Evolutionary conservation across 352 stramenopile genomes (phyloP), one percentile per base, ranked within the genome.

Genomic region (Thalassiosira livingstoniorum): DNA sequence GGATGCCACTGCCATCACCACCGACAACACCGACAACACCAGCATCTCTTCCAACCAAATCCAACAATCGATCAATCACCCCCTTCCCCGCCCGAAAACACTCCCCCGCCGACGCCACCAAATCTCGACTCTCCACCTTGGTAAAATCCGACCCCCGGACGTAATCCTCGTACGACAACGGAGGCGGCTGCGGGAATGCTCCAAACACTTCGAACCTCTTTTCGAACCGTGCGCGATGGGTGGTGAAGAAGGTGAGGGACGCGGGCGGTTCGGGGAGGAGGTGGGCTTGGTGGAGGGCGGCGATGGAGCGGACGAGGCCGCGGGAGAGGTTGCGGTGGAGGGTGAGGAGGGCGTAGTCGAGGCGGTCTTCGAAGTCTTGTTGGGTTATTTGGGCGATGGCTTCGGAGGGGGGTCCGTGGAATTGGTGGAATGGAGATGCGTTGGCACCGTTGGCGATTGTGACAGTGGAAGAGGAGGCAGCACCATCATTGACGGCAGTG

Each of bases 121-220:
- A 82, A 42, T 91, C 83, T 32, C 76, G 27, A 25, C 69, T 66
- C 0, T 67, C 21, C 0, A 92, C 78, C 23, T 74, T 72, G 23
- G 78, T 83, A 74, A 90, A 91, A 72, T 91, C 73, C 15, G 85
- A 91, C 45, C 89, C 89, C 55, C 67, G 35, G 5, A 79, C 0
- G 45, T 86, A 94, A 71, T 94, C 87, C 7, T 89, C 67, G 62
- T 89, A 94, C 0, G 64, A 64, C 23, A 94, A 70, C 13, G 47
- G 32, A 31, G 86, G 89, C 25, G 89, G 89, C 66, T 90, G 82
- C 27, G 75, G 74, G 58, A 94, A 83, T 5, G 27, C 23, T 34
- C 27, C 4, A 74, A 94, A 94, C 2, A 79, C 64, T 35, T 91
- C 87, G 60, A 90, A 94, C 53, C 87, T 81, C 45, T 91, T 90